A percentile compares a stretch with the other conserved stretches of the same genome.
phyloP scores from a whole-genome alignment of 2,329 filamentous ascomycete species.

The Hypoxylon sp. region DNA sequence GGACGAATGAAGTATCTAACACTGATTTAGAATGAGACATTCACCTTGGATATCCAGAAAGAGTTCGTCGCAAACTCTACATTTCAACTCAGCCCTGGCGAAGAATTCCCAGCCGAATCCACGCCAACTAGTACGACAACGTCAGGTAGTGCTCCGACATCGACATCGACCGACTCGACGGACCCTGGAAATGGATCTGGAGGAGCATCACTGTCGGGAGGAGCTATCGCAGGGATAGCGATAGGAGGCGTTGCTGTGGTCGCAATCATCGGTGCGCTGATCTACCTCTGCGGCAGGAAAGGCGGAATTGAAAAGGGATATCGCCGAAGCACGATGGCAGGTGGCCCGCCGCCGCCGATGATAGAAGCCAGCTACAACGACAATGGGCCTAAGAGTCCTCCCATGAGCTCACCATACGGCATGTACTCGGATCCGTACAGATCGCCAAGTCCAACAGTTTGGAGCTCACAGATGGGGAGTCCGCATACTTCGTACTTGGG shows the following conservation, averaged over 20 bases:
- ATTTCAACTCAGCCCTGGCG: constrained; percentile 68
- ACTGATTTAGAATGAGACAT: constrained; percentile 58
- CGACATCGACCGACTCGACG: constrained; percentile 19
- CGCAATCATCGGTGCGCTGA: constrained; percentile 58
- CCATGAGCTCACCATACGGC: constrained; percentile 31
- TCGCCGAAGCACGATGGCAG: constrained; percentile 44
- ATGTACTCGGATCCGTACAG: constrained; percentile 33
- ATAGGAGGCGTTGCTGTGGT: constrained; percentile 64
- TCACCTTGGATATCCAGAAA: constrained; percentile 63
- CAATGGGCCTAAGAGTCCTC: constrained; percentile 35
- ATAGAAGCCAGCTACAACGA: constrained; percentile 48
- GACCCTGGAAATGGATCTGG: constrained; percentile 14
- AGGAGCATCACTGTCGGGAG: constrained; percentile 54
- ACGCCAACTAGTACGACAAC: constrained; percentile 40
- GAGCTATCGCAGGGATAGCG: constrained; percentile 71
- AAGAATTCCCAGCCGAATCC: constrained; percentile 64
- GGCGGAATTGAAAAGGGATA: constrained; percentile 57
- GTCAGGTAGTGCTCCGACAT: constrained; percentile 24
- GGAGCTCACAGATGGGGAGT: constrained; percentile 36
- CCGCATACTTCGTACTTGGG: constrained; percentile 40
- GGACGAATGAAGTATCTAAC: constrained; percentile 26
- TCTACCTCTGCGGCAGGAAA: constrained; percentile 63
- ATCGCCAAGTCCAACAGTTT: constrained; percentile 29
- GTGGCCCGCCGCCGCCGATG: constrained; percentile 45
- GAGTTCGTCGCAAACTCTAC: constrained; percentile 62